Base-by-base conservation (phyloP, 495 filamentous ascomycete genomes). In the Hypoxylon fuscum region DNA sequence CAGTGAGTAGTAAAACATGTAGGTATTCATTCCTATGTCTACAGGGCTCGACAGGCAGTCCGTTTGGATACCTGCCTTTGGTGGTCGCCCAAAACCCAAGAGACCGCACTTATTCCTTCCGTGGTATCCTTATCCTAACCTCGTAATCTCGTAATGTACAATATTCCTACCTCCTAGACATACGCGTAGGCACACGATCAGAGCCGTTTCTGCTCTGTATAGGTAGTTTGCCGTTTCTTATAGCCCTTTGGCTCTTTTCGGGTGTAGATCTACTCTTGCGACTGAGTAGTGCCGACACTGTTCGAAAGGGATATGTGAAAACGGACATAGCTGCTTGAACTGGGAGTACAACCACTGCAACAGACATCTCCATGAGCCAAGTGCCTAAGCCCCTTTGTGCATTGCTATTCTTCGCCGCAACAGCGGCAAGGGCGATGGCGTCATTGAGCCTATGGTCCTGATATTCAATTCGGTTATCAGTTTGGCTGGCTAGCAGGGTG, bases 371-470 rank as follows among this genome's bases (percentile, higher is more conserved):
- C 3, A 72, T 38, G 8, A 77, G 7, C 56, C 70, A 67, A 9
- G 61, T 52, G 3, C 60, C 40, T 0, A 76, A 17, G 0, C 65
- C 45, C 51, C 71, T 43, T 41, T 70, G 71, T 2, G 73, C 64
- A 8, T 71, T 63, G 23, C 72, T 75, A 47, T 82, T 82, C 72
- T 90, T 88, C 0, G 83, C 82, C 5, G 87, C 91, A 0, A 87
- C 88, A 1, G 90, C 91, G 10, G 92, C 89, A 11, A 97, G 77
- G 0, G 90, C 81, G 40, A 97, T 79, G 1, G 91, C 89, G 62
- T 97, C 93, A 25, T 85, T 84, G 15, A 96, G 71, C 35, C 89
- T 82, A 0, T 74, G 68, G 54, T 96, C 88, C 12, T 97, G 75
- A 20, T 85, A 82, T 20, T 81, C 78, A 31, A 98, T 81, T 14